Conservation (phyloP, 345 rosid genomes). For the Eucalyptus curtisii region DNA sequence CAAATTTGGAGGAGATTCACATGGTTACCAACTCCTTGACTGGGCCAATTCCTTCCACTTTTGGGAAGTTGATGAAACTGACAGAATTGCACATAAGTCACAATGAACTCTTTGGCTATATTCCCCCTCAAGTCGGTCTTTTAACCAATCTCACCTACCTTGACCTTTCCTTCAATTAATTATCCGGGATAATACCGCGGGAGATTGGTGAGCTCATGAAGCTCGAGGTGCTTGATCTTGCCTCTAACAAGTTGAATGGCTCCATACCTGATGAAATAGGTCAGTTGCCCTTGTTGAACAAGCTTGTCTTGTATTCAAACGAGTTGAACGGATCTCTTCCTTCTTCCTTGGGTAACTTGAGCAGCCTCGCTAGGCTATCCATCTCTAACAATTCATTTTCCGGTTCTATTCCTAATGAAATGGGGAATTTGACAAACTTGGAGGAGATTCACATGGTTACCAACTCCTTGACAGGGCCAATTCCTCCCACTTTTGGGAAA, state of each 20-base stretch:
- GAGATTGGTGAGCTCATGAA: no score
- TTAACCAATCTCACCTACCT: no score
- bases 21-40: not conserved
- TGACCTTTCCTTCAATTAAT: no score
- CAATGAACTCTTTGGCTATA: no score
- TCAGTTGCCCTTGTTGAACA: not conserved
- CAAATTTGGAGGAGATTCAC: not conserved
- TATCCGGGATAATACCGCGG: no score
- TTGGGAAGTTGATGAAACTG: not conserved
- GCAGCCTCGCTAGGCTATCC: not conserved
- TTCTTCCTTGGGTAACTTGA: conserved; percentile 5
- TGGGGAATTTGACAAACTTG: conserved; percentile 13
- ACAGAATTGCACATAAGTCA: not conserved
- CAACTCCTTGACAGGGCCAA: conserved; percentile 5
- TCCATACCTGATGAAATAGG: conserved; percentile 12
- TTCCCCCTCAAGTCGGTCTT: no score
- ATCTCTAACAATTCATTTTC: not conserved
- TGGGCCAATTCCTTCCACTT: conserved; percentile 9
- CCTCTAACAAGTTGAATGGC: not conserved
- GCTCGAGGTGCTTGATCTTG: no score
- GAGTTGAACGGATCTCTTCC: conserved; percentile 12
- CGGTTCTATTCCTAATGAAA: conserved; percentile 1
- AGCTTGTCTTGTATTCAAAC: conserved; percentile 2
- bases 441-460: not conserved
- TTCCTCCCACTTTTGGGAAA: conserved; percentile 6